phyloP scores from a whole-genome alignment of 192 early-diverging fungal genomes.

The Backusella morwellensis region DNA sequence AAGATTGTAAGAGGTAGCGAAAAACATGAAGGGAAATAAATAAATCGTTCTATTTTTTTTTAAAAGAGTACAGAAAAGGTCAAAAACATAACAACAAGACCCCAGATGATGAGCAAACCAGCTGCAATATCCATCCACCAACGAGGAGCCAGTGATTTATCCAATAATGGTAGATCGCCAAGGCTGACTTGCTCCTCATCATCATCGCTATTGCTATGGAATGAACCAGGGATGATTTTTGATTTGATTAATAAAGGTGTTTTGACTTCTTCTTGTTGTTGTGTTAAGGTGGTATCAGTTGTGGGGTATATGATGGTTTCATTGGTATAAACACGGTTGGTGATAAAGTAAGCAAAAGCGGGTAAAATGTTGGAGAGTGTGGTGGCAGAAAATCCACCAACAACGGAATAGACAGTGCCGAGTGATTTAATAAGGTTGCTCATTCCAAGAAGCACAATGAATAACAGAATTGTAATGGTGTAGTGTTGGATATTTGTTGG shows the following conservation, averaged over 20 bases:
- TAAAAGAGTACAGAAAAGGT: background rate
- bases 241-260: slow-evolving; percentile 1
- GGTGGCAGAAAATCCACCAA: slow-evolving; percentile 51
- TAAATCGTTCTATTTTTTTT: background rate
- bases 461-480: slow-evolving; percentile 35
- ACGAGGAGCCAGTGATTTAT: background rate
- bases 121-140: slow-evolving; percentile 44
- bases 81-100: slow-evolving; percentile 48
- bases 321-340: slow-evolving; percentile 21
- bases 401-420: slow-evolving; percentile 46
- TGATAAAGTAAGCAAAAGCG: slow-evolving; percentile 39
- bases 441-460: slow-evolving; percentile 25
- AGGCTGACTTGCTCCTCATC: background rate
- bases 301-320: background rate
- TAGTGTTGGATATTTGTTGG: slow-evolving; percentile 41
- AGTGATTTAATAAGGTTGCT: slow-evolving; percentile 37
- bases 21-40: background rate
- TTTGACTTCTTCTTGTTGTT: background rate
- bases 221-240: background rate
- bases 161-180: background rate
- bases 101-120: slow-evolving; percentile 42
- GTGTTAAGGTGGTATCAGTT: background rate
- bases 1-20: background rate
- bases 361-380: slow-evolving; percentile 51
- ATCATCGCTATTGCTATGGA: background rate